Conservation (phyloP, 1,284 basidiomycete genomes). For the Flammula alnicola region DNA sequence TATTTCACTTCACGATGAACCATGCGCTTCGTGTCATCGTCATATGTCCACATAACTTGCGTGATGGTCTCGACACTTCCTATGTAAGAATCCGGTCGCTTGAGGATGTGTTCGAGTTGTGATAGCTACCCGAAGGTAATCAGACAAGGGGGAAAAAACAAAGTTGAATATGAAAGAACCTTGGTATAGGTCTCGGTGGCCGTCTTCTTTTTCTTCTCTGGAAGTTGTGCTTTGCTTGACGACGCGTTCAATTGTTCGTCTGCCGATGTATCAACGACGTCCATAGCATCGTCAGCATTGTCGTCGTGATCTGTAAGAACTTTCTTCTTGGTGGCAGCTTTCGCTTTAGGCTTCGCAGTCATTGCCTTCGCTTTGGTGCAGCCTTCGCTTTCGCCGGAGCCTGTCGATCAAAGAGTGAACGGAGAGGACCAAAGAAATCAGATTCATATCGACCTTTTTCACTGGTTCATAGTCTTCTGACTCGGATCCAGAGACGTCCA, state of each 20-base stretch:
- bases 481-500: conserved; percentile 63
- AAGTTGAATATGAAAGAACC: conserved; percentile 47
- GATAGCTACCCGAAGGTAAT: conserved; percentile 71
- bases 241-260: conserved; percentile 49
- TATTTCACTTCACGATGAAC: conserved; percentile 84
- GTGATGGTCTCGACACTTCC: conserved; percentile 89
- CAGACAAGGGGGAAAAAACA: conserved; percentile 7
- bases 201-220: conserved; percentile 71
- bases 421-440: not conserved
- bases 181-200: conserved; percentile 94
- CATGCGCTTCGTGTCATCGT: conserved; percentile 81
- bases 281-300: conserved; percentile 50
- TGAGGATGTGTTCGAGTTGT: conserved; percentile 96
- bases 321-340: conserved; percentile 72
- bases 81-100: conserved; percentile 98
- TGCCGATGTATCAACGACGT: conserved; percentile 45
- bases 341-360: conserved; percentile 36
- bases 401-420: conserved; percentile 2
- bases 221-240: conserved; percentile 29
- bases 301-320: conserved; percentile 67
- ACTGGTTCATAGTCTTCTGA: conserved; percentile 69
- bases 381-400: conserved; percentile 26
- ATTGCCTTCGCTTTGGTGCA: conserved; percentile 37
- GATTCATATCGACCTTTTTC: conserved; percentile 42
- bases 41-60: conserved; percentile 91